Base-by-base conservation (phyloP, 768 basidiomycete species). In the Termitomyces sp. region DNA sequence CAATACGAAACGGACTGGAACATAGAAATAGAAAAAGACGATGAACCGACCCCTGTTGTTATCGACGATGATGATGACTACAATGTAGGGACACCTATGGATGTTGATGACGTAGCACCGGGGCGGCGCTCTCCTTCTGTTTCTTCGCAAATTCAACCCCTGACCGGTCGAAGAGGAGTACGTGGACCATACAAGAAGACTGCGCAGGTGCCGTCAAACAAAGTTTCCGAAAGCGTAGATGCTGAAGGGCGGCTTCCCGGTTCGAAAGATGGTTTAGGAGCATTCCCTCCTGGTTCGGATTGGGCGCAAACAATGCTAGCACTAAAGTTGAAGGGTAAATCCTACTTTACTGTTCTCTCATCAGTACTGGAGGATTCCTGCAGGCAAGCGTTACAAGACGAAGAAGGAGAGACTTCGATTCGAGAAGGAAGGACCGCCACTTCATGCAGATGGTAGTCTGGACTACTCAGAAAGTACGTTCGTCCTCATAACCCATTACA, bases 1-100 rank as follows among this genome's bases (percentile, higher is more conserved):
- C 88, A 91, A 56, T 87, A 86, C 66, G 89, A 91, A 72, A 84
- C 86, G 1, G 87, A 90, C 67, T 91, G 89, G 89, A 90, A 88
- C 63, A 86, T 91, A 57, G 89, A 92, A 53, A 74, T 88, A 9
- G 89, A 89, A 64, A 81, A 79, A 36, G 88, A 88, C 41, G 87
- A 83, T 57, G 80, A 80, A 42, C 72, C 72, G 4, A 65, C 64
- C 1, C 63, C 71, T 10, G 68, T 76, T 36, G 72, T 74, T 42
- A 65, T 77, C 26, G 77, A 78, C 41, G 72, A 74, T 8, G 75
- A 76, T 37, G 76, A 76, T 2, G 74, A 75, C 6, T 68, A 70
- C 24, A 63, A 56, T 10, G 26, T 57, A 16, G 72, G 69, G 0
- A 76, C 79, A 12, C 76, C 75, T 7, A 78, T 79, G 70, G 79